phyloP scores from a whole-genome alignment of 768 basidiomycete species.

The Collybia nuda region DNA sequence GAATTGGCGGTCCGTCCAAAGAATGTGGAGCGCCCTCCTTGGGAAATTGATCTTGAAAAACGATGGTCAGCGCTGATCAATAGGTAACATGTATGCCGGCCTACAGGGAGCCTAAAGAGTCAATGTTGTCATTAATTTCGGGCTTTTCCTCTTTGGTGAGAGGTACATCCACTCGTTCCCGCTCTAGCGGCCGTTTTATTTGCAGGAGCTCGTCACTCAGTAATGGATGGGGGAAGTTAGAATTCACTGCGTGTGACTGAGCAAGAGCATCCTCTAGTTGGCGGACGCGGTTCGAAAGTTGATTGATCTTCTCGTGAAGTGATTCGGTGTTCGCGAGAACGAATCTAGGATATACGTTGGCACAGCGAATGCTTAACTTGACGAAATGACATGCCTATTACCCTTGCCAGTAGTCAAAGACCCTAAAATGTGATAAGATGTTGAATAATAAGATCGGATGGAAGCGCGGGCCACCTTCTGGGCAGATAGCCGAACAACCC shows the following conservation, averaged over 20 bases:
- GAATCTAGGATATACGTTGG: constrained; percentile 39
- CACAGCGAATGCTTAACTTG: constrained; percentile 2
- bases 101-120: constrained; percentile 66
- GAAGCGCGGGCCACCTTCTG: constrained; percentile 43
- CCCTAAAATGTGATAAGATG: constrained; percentile 32
- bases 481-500: constrained; percentile 63
- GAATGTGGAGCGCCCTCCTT: constrained; percentile 62
- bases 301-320: constrained; percentile 66
- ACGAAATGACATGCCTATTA: constrained; percentile 47
- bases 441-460: constrained; percentile 11
- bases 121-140: constrained; percentile 56
- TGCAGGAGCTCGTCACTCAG: constrained; percentile 59
- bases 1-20: constrained; percentile 68
- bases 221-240: constrained; percentile 54
- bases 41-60: constrained; percentile 53
- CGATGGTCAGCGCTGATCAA: constrained; percentile 11
- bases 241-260: constrained; percentile 47
- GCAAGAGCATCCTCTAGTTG: constrained; percentile 69
- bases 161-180: constrained; percentile 45
- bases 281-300: constrained; percentile 59
- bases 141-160: constrained; percentile 38
- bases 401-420: constrained; percentile 74
- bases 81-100: constrained; percentile 18
- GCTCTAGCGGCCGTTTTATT: constrained; percentile 67
- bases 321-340: constrained; percentile 71